These are phyloP conservation scores for Colletotrichum trifolii DNA, from an alignment of 2,329 filamentous ascomycete genomes.

Conservation along the genomic window DNA sequence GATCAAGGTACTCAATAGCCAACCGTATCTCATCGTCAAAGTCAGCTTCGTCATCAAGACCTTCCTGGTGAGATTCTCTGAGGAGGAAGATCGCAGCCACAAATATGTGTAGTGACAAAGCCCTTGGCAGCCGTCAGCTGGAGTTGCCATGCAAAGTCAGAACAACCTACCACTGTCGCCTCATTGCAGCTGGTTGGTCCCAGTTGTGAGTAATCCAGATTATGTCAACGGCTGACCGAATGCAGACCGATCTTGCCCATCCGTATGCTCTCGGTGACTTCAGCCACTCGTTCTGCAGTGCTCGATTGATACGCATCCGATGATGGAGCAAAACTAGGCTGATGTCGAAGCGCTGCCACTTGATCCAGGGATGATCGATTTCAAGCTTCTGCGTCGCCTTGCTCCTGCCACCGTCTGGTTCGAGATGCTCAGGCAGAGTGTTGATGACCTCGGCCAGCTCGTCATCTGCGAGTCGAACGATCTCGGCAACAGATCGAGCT, in stretches of 20 bases:
- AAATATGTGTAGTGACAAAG: conserved; percentile 26
- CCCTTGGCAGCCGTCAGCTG: no score
- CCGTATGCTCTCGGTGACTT: conserved; percentile 4
- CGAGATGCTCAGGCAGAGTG: conserved; percentile 31
- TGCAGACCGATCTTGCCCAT: conserved; percentile 26
- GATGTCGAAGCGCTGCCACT: conserved; percentile 36
- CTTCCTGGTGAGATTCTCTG: neutral
- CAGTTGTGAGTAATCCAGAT: conserved; percentile 34
- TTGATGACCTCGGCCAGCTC: conserved; percentile 34
- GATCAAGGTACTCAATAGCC: conserved; percentile 21
- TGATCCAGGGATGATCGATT: conserved; percentile 25
- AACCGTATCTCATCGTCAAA: conserved; percentile 15
- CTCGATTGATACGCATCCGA: conserved; percentile 30
- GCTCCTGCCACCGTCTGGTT: conserved; percentile 16
- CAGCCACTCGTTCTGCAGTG: conserved; percentile 17
- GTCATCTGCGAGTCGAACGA: conserved; percentile 28
- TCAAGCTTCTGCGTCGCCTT: conserved; percentile 4
- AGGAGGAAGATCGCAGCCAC: conserved; percentile 23
- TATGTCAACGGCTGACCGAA: conserved; percentile 23
- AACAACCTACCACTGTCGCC: conserved; percentile 23
- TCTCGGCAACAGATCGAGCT: neutral
- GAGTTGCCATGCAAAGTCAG: neutral
- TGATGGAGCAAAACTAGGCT: conserved; percentile 33
- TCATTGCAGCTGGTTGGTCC: conserved; percentile 27
- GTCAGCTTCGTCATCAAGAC: neutral